A percentile compares a stretch with the other conserved stretches of the same genome.
phyloP scores from a whole-genome alignment of 371 early-diverging fungal species.

The Mucor irregularis region DNA sequence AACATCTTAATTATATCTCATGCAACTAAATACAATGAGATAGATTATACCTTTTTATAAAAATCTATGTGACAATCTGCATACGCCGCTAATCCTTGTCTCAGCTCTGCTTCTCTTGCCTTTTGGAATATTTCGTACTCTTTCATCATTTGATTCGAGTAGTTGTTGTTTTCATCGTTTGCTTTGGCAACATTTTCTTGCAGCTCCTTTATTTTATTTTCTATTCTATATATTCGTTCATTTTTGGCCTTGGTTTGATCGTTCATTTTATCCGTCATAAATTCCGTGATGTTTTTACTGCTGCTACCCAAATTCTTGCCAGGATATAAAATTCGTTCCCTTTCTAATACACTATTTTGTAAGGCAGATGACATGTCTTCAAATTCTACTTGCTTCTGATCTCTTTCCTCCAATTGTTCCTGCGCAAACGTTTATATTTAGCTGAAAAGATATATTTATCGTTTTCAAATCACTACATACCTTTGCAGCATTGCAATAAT shows the following conservation, averaged over 20 bases:
- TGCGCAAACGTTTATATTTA: conserved; percentile 30
- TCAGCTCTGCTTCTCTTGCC: conserved; percentile 79
- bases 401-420: conserved; percentile 77
- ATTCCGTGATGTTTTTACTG: conserved; percentile 67
- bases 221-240: conserved; percentile 71
- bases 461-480: conserved; percentile 34
- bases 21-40: neutral
- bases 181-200: conserved; percentile 76
- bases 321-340: conserved; percentile 58
- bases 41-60: conserved; percentile 77
- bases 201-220: conserved; percentile 65
- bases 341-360: conserved; percentile 64
- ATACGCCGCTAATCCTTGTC: conserved; percentile 71
- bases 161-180: conserved; percentile 66
- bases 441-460: neutral
- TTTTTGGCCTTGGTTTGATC: conserved; percentile 75
- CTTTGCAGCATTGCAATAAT: conserved; percentile 86
- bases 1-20: too few relatives aligned
- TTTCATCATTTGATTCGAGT: conserved; percentile 76
- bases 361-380: conserved; percentile 82
- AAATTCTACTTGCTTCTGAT: conserved; percentile 92
- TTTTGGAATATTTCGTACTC: conserved; percentile 83
- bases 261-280: conserved; percentile 81
- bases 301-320: conserved; percentile 30
- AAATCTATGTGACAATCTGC: conserved; percentile 82